Evolutionary conservation across 2,329 filamentous ascomycete genomes (phyloP).

Genomic region (Canariomyces notabilis): DNA sequence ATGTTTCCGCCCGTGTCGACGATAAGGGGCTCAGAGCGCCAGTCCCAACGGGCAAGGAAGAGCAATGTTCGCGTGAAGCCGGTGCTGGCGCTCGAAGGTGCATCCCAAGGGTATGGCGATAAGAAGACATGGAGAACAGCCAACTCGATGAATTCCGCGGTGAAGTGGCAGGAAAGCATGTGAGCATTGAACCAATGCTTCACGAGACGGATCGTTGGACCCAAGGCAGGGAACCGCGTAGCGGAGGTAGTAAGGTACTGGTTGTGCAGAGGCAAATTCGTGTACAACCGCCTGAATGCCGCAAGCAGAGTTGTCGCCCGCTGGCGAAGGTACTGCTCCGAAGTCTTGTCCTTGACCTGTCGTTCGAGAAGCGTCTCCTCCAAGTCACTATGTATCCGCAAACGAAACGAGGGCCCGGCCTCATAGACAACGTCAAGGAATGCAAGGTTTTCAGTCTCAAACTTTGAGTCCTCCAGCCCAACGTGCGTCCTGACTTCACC

Average conservation of each 20-base stretch:
- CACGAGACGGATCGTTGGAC: slow-evolving; percentile 73
- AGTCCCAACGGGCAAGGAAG: slow-evolving; percentile 85
- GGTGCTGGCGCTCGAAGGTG: slow-evolving; percentile 69
- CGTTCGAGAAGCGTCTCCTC: slow-evolving; percentile 77
- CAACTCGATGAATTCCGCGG: slow-evolving; percentile 79
- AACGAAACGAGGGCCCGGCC: slow-evolving; percentile 67
- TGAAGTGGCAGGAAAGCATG: slow-evolving; percentile 70
- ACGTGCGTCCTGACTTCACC: slow-evolving; percentile 61
- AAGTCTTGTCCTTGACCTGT: slow-evolving; percentile 67
- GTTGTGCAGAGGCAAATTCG: slow-evolving; percentile 70
- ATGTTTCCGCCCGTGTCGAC: slow-evolving; percentile 69
- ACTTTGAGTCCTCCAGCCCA: slow-evolving; percentile 71
- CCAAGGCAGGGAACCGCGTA: slow-evolving; percentile 74
- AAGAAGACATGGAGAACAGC: slow-evolving; percentile 74
- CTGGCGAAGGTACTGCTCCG: slow-evolving; percentile 61
- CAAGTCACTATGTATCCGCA: slow-evolving; percentile 84
- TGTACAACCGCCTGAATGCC: slow-evolving; percentile 64
- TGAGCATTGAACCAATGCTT: slow-evolving; percentile 90
- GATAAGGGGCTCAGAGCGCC: slow-evolving; percentile 76
- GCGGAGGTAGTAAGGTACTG: slow-evolving; percentile 76
- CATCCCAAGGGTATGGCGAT: slow-evolving; percentile 72
- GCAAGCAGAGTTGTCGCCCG: slow-evolving; percentile 65
- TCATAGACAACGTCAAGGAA: slow-evolving; percentile 79
- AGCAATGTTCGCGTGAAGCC: slow-evolving; percentile 78
- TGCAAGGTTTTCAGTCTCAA: slow-evolving; percentile 67